These are phyloP conservation scores for Camellia granthamiana DNA, from an alignment of 148 eudicot genomes.

Conservation along the genomic window DNA sequence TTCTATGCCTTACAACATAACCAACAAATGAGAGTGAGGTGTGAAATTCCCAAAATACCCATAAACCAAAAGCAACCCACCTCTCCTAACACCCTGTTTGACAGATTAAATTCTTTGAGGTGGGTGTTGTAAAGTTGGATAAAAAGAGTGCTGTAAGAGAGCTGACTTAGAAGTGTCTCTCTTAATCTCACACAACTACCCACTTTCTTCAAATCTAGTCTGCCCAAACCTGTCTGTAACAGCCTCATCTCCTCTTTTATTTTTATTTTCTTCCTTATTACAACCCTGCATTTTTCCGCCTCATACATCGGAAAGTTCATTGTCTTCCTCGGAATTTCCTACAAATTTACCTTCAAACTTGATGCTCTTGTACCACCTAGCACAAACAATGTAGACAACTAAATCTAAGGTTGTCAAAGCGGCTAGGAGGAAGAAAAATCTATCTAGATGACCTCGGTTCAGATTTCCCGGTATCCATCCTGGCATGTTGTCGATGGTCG, in stretches of 20 bases:
- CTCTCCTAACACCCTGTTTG: background rate
- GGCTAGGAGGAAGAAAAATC: slow-evolving; percentile 79
- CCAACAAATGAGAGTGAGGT: background rate
- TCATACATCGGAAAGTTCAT: slow-evolving; percentile 14
- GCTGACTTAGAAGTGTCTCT: background rate
- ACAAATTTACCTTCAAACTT: slow-evolving; percentile 46
- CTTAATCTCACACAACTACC: background rate
- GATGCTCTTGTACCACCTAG: slow-evolving; percentile 71
- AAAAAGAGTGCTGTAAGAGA: background rate
- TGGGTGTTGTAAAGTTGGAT: background rate
- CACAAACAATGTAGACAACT: slow-evolving; percentile 51
- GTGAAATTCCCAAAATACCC: background rate
- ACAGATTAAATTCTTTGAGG: background rate
- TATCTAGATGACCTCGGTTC: slow-evolving; percentile 76
- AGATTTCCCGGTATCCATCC: slow-evolving; percentile 96
- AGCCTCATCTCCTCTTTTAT: background rate
- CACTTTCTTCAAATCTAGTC: background rate
- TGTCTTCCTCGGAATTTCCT: slow-evolving; percentile 24
- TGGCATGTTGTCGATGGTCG: slow-evolving; percentile 61
- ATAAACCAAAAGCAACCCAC: background rate
- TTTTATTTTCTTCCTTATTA: background rate
- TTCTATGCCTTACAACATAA: background rate
- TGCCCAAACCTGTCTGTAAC: background rate
- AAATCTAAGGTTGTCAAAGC: slow-evolving; percentile 59
- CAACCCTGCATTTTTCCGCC: background rate